A percentile compares a stretch with the other conserved stretches of the same genome.
Evolutionary conservation across 1,139 yeast species (phyloP).

Genomic region (Sugiyamaella pinicola): DNA sequence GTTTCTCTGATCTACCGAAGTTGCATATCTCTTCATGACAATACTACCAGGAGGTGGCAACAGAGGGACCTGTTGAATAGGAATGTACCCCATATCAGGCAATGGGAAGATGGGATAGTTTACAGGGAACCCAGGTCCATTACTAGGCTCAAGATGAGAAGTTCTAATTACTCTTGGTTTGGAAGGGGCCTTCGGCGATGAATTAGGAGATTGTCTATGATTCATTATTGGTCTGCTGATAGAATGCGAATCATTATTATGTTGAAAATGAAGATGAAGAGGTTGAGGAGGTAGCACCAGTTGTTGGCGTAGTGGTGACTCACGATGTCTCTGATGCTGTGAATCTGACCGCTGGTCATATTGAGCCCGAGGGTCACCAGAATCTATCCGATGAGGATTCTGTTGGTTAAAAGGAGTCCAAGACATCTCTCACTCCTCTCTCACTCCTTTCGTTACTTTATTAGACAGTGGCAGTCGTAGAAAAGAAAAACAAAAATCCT

Average conservation of each 20-base stretch:
- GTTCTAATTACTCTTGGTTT: conserved; percentile 11
- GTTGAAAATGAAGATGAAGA: background rate
- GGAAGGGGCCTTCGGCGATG: conserved; percentile 7
- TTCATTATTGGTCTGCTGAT: background rate
- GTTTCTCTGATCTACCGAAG: conserved; percentile 71
- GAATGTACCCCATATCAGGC: conserved; percentile 17
- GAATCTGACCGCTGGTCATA: background rate
- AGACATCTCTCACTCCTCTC: no score
- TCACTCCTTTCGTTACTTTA: no score
- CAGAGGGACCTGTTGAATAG: conserved; percentile 38
- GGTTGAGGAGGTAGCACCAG: background rate
- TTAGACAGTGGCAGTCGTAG: no score
- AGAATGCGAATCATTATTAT: background rate
- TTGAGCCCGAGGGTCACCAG: background rate
- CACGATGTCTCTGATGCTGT: conserved; percentile 5
- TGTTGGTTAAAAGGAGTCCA: conserved; percentile 16
- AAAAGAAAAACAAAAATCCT: no score
- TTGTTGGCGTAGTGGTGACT: background rate
- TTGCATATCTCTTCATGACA: conserved; percentile 63
- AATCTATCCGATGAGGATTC: background rate
- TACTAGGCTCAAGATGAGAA: conserved; percentile 12
- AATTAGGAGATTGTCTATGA: conserved; percentile 3
- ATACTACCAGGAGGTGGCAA: conserved; percentile 44
- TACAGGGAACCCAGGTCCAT: conserved; percentile 12
- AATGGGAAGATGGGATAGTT: conserved; percentile 17